Evolutionary conservation across 257 asterid species (phyloP).

Genomic region (Datura wrightii): DNA sequence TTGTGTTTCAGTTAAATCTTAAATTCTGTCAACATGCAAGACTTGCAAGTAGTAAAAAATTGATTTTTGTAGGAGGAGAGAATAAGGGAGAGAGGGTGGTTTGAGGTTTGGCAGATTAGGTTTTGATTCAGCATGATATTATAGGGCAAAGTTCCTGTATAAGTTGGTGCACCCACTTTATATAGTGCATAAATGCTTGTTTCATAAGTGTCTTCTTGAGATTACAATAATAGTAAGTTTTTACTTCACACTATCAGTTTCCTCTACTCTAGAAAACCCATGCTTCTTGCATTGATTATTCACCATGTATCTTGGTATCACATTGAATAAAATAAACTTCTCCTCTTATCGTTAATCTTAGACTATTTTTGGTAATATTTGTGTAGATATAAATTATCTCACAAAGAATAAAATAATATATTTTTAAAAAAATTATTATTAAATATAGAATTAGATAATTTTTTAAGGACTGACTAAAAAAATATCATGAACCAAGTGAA

Average conservation of each 20-base stretch:
- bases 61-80: not conserved
- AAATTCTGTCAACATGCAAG: not conserved
- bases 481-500: too few relatives aligned
- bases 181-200: constrained; percentile 44
- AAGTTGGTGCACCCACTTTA: constrained; percentile 81
- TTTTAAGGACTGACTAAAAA: too few relatives aligned
- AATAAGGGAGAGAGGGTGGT: constrained; percentile 44
- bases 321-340: too few relatives aligned
- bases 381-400: too few relatives aligned
- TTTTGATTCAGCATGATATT: constrained; percentile 33
- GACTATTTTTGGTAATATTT: too few relatives aligned
- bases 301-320: too few relatives aligned
- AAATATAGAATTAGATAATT: too few relatives aligned
- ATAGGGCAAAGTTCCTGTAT: constrained; percentile 33
- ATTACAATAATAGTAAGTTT: not conserved
- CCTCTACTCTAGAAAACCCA: too few relatives aligned
- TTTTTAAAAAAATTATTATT: too few relatives aligned
- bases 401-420: too few relatives aligned
- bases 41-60: not conserved
- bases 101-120: constrained; percentile 56
- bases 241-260: not conserved
- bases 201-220: constrained; percentile 43
- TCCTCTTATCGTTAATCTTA: too few relatives aligned
- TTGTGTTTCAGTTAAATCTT: not conserved
- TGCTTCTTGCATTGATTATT: too few relatives aligned